A percentile compares a stretch with the other conserved stretches of the same genome.
phyloP scores from a whole-genome alignment of 2,329 filamentous ascomycete genomes.

The Metarhizium album region DNA sequence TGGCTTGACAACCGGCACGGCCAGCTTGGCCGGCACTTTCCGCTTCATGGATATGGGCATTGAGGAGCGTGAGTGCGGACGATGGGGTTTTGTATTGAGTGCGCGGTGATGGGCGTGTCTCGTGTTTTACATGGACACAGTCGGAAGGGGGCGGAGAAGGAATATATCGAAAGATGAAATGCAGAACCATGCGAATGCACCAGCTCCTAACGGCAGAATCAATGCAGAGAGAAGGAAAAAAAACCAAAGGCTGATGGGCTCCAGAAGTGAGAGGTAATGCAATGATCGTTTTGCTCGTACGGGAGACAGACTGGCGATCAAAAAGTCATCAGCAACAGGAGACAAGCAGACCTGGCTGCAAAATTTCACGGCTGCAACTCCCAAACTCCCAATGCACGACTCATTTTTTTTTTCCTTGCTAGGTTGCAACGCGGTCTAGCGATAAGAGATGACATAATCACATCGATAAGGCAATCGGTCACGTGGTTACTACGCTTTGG shows the following conservation, averaged over 20 bases:
- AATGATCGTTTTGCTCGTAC: slow-evolving; percentile 1
- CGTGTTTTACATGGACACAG: not conserved
- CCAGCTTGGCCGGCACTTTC: slow-evolving; percentile 47
- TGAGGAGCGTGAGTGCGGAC: not conserved
- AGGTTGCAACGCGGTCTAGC: too few relatives aligned
- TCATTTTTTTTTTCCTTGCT: slow-evolving; percentile 25
- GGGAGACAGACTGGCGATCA: not conserved
- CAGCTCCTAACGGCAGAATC: not conserved
- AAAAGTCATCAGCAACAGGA: slow-evolving; percentile 9
- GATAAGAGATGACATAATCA: not conserved
- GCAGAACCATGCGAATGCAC: not conserved
- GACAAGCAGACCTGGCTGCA: slow-evolving; percentile 14
- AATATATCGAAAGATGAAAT: not conserved
- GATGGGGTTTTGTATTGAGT: not conserved
- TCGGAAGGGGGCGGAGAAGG: not conserved
- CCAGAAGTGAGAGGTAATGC: not conserved
- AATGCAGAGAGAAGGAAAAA: not conserved
- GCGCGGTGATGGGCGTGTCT: not conserved
- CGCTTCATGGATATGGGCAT: slow-evolving; percentile 48
- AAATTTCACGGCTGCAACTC: slow-evolving; percentile 23
- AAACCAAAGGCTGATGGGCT: too few relatives aligned
- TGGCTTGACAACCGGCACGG: slow-evolving; percentile 41
- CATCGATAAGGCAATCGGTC: not conserved
- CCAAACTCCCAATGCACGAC: too few relatives aligned
- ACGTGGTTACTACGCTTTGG: not conserved